These are phyloP conservation scores for Marasmius tenuissimus DNA, from an alignment of 1,284 basidiomycete species.

Conservation along the genomic window DNA sequence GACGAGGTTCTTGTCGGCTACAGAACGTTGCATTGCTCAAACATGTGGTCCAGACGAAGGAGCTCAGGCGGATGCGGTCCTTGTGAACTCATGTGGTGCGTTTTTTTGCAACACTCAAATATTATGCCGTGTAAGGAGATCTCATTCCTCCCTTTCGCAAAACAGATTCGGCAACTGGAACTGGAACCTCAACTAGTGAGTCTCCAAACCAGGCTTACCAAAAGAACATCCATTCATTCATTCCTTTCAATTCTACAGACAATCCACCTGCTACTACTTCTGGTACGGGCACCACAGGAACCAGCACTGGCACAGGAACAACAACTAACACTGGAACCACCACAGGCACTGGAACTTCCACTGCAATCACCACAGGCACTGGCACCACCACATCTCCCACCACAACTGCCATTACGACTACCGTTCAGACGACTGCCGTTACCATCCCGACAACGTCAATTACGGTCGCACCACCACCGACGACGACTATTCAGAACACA, in stretches of 20 bases:
- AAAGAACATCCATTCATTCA: not conserved
- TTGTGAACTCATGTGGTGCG: not conserved
- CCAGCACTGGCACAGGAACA: not conserved
- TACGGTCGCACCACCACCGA: too few species aligned
- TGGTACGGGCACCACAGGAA: not conserved
- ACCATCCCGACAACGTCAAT: too few species aligned
- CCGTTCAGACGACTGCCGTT: too few species aligned
- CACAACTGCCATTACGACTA: not conserved
- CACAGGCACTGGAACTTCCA: not conserved
- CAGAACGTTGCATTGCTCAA: not conserved
- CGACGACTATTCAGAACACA: too few species aligned
- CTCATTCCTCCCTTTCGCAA: not conserved
- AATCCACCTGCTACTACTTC: not conserved
- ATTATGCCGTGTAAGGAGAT: not conserved
- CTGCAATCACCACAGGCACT: not conserved
- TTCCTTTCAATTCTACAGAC: not conserved
- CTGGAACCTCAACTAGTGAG: not conserved
- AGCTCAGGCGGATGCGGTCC: not conserved
- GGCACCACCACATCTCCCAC: not conserved
- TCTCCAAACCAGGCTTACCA: not conserved
- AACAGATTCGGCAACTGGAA: not conserved
- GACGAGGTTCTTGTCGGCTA: not conserved
- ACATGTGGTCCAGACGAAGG: not conserved
- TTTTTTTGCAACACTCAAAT: not conserved
- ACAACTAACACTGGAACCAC: not conserved